Evolutionary conservation across 345 rosid genomes (phyloP), one percentile per base, ranked within the genome.

Genomic region (Psidium friedrichsthalianum): DNA sequence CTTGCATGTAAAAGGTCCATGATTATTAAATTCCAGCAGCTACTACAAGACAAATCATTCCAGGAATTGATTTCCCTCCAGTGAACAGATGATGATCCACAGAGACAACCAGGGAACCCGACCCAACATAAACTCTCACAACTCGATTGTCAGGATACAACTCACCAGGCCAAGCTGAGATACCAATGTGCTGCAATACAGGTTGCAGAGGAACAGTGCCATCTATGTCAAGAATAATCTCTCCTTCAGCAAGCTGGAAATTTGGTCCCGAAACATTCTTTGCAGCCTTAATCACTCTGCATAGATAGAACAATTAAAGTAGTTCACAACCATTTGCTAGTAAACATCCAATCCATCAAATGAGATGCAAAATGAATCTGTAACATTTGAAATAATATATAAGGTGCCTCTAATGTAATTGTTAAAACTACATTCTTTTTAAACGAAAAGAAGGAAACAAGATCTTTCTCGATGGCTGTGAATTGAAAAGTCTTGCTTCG

Each of bases 81-180:
- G 44, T 47, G 18, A 69, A 69, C 78, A 69, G 78, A 69, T 69
- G 47, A 32, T 32, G 78, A 69, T 69, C 78, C 78, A 32, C 44
- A 69, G 21, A 32, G 22, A 32, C 78, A 32, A 69, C 78, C 47
- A 16, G 44, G 56, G 25, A 52, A 52, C 32, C 56, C 58, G 52
- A 82, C 58, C 56, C n/a, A 82, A 51, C 58, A 82, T 20, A 52
- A 82, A 82, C 49, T 74, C 57, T 32, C 42, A 29, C 69, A 7
- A 40, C 51, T 32, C 18, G 16, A n/a, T 22, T 54, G 42, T 21
- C 40, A 59, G 49, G 25, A 47, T 21, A 69, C 22, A 86, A 85
- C 91, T 90, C 78, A 95, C 99, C 99, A 82, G 99, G 99, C 99
- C 98, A 95, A 53, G 96, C 98, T 87, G 96, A 90, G 86, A 97